Conservation (phyloP, 306 rosid genomes). For the Hippophae tibetana region DNA sequence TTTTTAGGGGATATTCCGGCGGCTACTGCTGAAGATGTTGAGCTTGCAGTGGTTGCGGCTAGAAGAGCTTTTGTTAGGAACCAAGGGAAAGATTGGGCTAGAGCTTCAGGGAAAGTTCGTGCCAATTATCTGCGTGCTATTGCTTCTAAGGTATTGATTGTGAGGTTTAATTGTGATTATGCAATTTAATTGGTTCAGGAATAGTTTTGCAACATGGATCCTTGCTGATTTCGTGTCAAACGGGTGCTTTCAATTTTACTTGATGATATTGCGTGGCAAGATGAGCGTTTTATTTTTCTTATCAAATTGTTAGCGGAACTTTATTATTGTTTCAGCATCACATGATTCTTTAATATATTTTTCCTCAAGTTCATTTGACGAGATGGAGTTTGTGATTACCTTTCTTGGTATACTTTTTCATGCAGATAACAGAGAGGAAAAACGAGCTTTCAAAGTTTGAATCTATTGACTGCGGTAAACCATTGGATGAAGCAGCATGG, state of each 20-base stretch:
- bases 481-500: slow-evolving; percentile 91
- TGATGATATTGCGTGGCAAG: too few relatives aligned
- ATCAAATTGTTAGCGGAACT: neutral
- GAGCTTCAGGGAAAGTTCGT: slow-evolving; percentile 70
- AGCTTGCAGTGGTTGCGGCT: slow-evolving; percentile 77
- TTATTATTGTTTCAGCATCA: neutral
- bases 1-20: slow-evolving; percentile 67
- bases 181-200: too few relatives aligned
- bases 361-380: neutral
- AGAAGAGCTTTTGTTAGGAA: slow-evolving; percentile 57
- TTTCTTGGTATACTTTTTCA: neutral
- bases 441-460: slow-evolving; percentile 54
- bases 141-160: slow-evolving; percentile 56
- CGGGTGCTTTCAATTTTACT: too few relatives aligned
- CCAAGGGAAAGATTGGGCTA: slow-evolving; percentile 70
- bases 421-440: slow-evolving; percentile 65
- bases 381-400: neutral
- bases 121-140: slow-evolving; percentile 89
- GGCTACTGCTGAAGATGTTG: slow-evolving; percentile 89
- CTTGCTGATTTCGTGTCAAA: too few relatives aligned
- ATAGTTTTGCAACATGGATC: too few relatives aligned
- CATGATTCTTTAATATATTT: neutral
- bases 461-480: slow-evolving; percentile 77
- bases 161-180: too few relatives aligned
- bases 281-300: too few relatives aligned